Base-by-base conservation (phyloP, 2,329 filamentous ascomycete genomes). In the Arthrobotrys pseudoclavata region DNA sequence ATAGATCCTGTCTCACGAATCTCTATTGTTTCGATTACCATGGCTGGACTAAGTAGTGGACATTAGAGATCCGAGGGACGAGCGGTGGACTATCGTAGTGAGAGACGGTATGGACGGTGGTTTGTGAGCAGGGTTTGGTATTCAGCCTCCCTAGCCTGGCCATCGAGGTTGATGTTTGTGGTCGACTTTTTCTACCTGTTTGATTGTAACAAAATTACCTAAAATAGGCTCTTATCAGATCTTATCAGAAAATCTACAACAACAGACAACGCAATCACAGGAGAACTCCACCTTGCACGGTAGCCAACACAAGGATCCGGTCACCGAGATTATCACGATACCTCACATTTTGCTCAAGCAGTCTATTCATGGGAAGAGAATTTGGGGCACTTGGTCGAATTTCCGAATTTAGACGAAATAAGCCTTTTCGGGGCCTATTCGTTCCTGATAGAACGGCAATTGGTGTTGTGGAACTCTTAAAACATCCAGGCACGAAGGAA, bases 401-500 rank as follows among this genome's bases (percentile, higher is more conserved):
- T 60, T 40, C 55, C 31, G 34, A 24, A 24, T 15, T 22, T 20
- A 42, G 31, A 40, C 4, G 22, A 42, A 60, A 42, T 18, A 67
- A 55, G 47, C 50, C n/a, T 42, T 37, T 53, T 18, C 10, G 22
- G 22, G 24, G 22, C 22, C 12, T 34, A 24, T 55, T 47, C n/a
- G 47, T 52, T 24, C 42, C 34, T 26, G 13, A 12, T 24, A 26
- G 29, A 53, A 69, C 48, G 47, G 22, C 34, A 50, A 29, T 48
- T 50, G 13, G 9, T 42, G 26, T 31, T 48, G 12, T 48, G 66
- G 42, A 69, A 50, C 61, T 61, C 48, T 42, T 7, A n/a, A 24
- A 60, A 40, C 18, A 22, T 13, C 9, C 15, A 24, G 47, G 47
- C 45, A 12, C 34, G 47, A 62, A 42, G 67, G 34, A 70, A 70